Evolutionary conservation across 257 asterid species (phyloP).

Genomic region (Gentiana straminea): DNA sequence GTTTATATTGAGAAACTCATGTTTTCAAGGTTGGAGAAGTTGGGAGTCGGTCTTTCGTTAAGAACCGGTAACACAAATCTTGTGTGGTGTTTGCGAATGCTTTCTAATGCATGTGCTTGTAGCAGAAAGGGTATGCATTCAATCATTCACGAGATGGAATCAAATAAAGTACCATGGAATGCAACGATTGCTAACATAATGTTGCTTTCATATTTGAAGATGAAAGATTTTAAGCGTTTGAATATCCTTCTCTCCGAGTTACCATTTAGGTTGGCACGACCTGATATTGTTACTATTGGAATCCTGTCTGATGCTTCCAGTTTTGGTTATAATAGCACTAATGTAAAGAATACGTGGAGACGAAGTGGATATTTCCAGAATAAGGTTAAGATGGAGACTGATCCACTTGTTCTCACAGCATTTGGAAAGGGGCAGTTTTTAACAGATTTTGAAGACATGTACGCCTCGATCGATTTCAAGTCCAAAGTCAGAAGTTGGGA

Average conservation of each 20-base stretch:
- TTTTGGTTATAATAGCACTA: constrained; percentile 14
- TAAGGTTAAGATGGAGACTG: constrained; percentile 15
- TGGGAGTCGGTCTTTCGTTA: constrained; percentile 17
- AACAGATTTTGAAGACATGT: constrained; percentile 12
- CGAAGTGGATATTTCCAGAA: constrained; percentile 17
- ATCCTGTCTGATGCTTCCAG: constrained; percentile 19
- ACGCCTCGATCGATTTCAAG: constrained; percentile 4
- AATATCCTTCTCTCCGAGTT: constrained; percentile 19
- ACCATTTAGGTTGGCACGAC: constrained; percentile 19
- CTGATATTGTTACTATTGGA: constrained; percentile 24
- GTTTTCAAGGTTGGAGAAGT: constrained; percentile 25
- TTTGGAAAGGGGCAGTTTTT: constrained; percentile 27
- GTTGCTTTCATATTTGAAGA: constrained; percentile 19
- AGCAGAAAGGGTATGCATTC: constrained; percentile 21
- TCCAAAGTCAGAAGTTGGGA: constrained; percentile 9
- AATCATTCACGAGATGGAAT: constrained; percentile 22
- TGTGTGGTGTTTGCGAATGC: constrained; percentile 24
- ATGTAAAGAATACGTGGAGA: constrained; percentile 19
- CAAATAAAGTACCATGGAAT: constrained; percentile 19
- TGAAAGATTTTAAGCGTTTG: constrained; percentile 24
- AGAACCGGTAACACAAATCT: constrained; percentile 19
- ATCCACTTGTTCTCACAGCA: constrained; percentile 19
- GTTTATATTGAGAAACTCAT: constrained; percentile 18
- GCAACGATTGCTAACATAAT: constrained; percentile 19
- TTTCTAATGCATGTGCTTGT: constrained; percentile 22